These are phyloP conservation scores for Globisporangium orthogonon DNA, from an alignment of 352 stramenopile genomes.

Conservation along the genomic window DNA sequence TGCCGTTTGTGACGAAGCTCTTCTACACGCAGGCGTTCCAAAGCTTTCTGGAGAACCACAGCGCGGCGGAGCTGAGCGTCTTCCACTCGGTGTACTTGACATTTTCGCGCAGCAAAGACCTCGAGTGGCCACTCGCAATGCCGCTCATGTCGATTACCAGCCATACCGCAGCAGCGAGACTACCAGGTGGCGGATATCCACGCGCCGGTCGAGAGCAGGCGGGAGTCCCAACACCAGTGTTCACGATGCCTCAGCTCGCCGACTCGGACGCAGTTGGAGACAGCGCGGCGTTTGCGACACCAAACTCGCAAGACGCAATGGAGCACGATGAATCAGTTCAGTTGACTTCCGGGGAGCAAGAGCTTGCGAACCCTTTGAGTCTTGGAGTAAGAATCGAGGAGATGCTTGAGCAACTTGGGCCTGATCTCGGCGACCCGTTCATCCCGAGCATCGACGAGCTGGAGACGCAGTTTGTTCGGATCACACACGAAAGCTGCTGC, in stretches of 20 bases:
- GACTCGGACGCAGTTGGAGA: not conserved
- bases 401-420: constrained; percentile 18
- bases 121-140: constrained; percentile 40
- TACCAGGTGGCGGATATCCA: not conserved
- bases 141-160: constrained; percentile 19
- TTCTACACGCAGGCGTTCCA: constrained; percentile 79
- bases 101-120: constrained; percentile 45
- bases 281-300: not conserved
- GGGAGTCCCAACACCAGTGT: constrained; percentile 19
- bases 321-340: constrained; percentile 5
- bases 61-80: constrained; percentile 53
- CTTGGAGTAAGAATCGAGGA: constrained; percentile 29
- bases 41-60: constrained; percentile 75
- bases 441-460: constrained; percentile 15
- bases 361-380: not conserved
- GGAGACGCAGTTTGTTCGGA: constrained; percentile 10
- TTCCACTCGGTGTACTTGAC: constrained; percentile 76
- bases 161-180: not conserved
- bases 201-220: not conserved
- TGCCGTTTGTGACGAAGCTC: constrained; percentile 57
- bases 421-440: constrained; percentile 20
- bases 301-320: constrained; percentile 15
- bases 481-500: constrained; percentile 3
- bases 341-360: too few species aligned
- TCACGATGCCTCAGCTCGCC: constrained; percentile 8